Percentiles rank a stretch among this genome's conserved stretches.
Conservation (phyloP, 441 rosid species). For the Euphorbia celastroides region DNA sequence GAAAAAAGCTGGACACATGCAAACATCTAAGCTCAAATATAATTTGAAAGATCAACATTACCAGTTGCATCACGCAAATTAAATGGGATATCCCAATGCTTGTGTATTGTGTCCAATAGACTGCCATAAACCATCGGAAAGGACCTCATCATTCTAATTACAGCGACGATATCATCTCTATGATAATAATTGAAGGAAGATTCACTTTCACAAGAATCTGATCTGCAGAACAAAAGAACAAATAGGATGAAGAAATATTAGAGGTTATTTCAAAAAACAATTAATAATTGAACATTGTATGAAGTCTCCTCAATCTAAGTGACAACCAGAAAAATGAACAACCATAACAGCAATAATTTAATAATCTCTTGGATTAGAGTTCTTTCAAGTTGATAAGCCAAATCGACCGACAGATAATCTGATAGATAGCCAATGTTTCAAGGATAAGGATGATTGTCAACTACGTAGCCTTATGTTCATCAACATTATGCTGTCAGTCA, state of each 20-base stretch:
- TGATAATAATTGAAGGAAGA: constrained; percentile 51
- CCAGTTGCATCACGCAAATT: constrained; percentile 31
- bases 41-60: constrained; percentile 32
- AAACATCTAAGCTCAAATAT: constrained; percentile 23
- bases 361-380: not conserved
- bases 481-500: not conserved
- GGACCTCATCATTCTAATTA: constrained; percentile 60
- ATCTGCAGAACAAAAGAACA: constrained; percentile 52
- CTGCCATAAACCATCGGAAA: constrained; percentile 41
- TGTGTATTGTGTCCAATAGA: constrained; percentile 54
- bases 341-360: not conserved
- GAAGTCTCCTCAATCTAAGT: not conserved
- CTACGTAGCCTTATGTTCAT: not conserved
- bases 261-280: constrained; percentile 13
- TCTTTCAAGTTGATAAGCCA: not conserved
- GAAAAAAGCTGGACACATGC: constrained; percentile 24
- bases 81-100: constrained; percentile 51
- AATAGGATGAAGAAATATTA: constrained; percentile 19
- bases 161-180: constrained; percentile 46
- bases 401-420: not conserved
- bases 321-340: not conserved
- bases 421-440: not conserved
- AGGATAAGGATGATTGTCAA: not conserved
- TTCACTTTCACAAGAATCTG: constrained; percentile 52
- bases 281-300: not conserved